A percentile compares a stretch with the other conserved stretches of the same genome.
Evolutionary conservation across 257 asterid species (phyloP).

Genomic region (Eustoma russellianum): DNA sequence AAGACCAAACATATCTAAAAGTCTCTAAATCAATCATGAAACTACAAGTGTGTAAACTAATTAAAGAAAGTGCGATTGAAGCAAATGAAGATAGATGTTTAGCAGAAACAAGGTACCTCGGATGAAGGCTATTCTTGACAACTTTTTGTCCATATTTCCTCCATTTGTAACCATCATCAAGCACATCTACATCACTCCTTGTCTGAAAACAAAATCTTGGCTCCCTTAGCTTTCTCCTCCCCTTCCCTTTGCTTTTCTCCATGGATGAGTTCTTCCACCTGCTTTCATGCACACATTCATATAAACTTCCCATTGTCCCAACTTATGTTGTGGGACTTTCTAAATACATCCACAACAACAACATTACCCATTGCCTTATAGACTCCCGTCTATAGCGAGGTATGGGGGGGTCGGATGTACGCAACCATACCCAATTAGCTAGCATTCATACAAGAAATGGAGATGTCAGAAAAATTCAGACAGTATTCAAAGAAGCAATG

Average conservation of each 20-base stretch:
- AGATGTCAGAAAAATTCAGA: neutral
- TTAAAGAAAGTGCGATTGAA: neutral
- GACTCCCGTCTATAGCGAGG: no score
- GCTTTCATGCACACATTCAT: neutral
- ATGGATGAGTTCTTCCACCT: constrained; percentile 70
- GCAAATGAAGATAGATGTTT: neutral
- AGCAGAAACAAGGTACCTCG: constrained; percentile 31
- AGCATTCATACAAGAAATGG: neutral
- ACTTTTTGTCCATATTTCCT: constrained; percentile 93
- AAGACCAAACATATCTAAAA: no score
- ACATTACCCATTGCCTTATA: neutral
- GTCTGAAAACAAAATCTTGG: constrained; percentile 97
- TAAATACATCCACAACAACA: no score
- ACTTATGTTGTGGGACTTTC: neutral
- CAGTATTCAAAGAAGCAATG: constrained; percentile 1
- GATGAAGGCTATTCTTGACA: constrained; percentile 96
- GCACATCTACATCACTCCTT: constrained; percentile 92
- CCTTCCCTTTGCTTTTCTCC: constrained; percentile 69
- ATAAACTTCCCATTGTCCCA: no score
- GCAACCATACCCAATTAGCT: no score
- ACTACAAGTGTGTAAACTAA: no score
- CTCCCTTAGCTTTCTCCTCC: constrained; percentile 77
- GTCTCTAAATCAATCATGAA: no score
- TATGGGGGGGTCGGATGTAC: no score
- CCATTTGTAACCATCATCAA: constrained; percentile 99